Evolutionary conservation across 129 eudicot species (phyloP).

Genomic region (Ambrosia trifida): DNA sequence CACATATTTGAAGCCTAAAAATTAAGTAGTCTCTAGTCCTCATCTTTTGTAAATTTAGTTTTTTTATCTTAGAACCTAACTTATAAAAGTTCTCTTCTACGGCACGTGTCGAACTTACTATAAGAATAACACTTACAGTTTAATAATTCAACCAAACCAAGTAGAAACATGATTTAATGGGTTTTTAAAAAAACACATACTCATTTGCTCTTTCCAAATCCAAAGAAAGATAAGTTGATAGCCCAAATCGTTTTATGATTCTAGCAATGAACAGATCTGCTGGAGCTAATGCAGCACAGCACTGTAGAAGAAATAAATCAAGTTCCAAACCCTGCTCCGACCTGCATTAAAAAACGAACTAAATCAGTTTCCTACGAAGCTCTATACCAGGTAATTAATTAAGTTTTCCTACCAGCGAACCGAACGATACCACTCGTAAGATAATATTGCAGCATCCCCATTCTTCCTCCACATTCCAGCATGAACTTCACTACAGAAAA

Average conservation of each 20-base stretch:
- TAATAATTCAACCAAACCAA: background rate
- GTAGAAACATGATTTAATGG: background rate
- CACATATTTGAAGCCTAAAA: background rate
- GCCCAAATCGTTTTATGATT: constrained; percentile 79
- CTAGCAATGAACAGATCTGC: constrained; percentile 76
- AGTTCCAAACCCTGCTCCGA: constrained; percentile 89
- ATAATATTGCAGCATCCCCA: constrained; percentile 86
- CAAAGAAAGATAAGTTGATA: constrained; percentile 68
- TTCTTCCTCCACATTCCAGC: constrained; percentile 99
- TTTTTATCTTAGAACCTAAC: background rate
- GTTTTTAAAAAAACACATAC: constrained; percentile 48
- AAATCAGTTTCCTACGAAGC: constrained; percentile 7
- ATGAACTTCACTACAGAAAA: constrained; percentile 91
- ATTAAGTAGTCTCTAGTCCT: background rate
- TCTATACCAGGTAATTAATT: background rate
- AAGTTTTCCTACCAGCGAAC: constrained; percentile 78
- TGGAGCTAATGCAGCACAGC: constrained; percentile 99
- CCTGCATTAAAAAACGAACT: constrained; percentile 50
- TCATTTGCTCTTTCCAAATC: constrained; percentile 74
- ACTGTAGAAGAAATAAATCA: constrained; percentile 90
- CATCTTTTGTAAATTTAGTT: background rate
- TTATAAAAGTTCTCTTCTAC: background rate
- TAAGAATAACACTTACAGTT: background rate
- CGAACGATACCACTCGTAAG: constrained; percentile 90
- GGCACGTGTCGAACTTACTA: constrained; percentile 7